phyloP scores from a whole-genome alignment of 352 stramenopile species.

The Phytopythium vexans region DNA sequence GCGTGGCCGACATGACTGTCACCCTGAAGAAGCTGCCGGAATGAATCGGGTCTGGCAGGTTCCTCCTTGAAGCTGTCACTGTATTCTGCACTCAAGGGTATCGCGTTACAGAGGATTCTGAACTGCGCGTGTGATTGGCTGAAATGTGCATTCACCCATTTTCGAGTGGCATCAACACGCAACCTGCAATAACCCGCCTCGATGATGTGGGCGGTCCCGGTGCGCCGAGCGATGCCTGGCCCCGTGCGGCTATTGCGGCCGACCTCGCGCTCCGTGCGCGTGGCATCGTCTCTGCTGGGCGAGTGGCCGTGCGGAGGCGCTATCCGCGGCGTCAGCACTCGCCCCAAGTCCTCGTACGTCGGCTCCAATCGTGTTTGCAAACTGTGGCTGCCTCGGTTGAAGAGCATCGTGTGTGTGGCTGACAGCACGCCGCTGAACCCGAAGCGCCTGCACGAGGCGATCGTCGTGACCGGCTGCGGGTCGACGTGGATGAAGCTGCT shows the following conservation, averaged over 20 bases:
- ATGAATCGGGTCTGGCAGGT: not conserved
- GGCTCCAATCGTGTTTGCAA: too few species aligned
- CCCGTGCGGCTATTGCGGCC: not conserved
- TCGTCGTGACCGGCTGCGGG: conserved; percentile 49
- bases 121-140: conserved; percentile 1
- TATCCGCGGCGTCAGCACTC: conserved; percentile 9
- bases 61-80: not conserved
- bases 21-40: too few species aligned
- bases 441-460: conserved; percentile 48
- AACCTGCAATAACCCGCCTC: too few species aligned
- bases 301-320: conserved; percentile 2
- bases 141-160: not conserved
- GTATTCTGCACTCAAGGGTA: too few species aligned
- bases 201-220: too few species aligned
- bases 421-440: conserved; percentile 24
- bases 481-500: conserved; percentile 53
- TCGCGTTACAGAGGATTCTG: not conserved
- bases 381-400: not conserved
- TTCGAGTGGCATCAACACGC: too few species aligned
- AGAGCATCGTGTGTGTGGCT: not conserved
- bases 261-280: not conserved
- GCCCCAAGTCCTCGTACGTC: conserved; percentile 22
- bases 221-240: too few species aligned
- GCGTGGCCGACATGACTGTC: not conserved
- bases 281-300: not conserved